Evolutionary conservation across 495 filamentous ascomycete genomes (phyloP).

Genomic region (Patellaria atrata): DNA sequence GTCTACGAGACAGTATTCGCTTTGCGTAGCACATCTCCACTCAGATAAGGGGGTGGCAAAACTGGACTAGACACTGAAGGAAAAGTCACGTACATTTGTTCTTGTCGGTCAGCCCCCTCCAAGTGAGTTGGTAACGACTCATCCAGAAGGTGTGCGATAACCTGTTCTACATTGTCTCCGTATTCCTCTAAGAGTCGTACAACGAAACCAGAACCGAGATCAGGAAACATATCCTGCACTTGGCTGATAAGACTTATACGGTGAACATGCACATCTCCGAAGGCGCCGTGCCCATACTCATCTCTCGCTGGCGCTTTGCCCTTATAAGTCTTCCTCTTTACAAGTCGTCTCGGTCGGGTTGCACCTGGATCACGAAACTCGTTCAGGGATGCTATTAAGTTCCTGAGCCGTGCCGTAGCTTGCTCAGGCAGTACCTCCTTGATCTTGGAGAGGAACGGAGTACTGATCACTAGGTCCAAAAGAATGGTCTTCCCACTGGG

Average conservation of each 20-base stretch:
- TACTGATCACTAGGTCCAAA: constrained; percentile 47
- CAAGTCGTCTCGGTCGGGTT: constrained; percentile 36
- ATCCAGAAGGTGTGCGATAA: constrained; percentile 74
- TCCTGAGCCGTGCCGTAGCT: constrained; percentile 37
- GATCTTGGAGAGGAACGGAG: constrained; percentile 33
- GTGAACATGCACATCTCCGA: constrained; percentile 56
- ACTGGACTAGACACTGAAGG: background rate
- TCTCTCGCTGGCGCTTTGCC: constrained; percentile 45
- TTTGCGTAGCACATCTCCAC: background rate
- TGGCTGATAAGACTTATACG: constrained; percentile 70
- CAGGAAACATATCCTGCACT: constrained; percentile 85
- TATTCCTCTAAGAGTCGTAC: constrained; percentile 68
- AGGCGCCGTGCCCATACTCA: constrained; percentile 29
- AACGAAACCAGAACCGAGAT: constrained; percentile 73
- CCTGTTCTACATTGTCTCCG: constrained; percentile 58
- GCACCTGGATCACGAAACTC: constrained; percentile 34
- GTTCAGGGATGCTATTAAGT: constrained; percentile 41
- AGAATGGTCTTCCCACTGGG: constrained; percentile 40
- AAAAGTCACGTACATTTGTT: constrained; percentile 33
- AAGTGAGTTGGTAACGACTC: constrained; percentile 56
- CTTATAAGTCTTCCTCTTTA: constrained; percentile 40
- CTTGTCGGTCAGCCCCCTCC: constrained; percentile 36
- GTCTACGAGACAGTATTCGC: too few species aligned
- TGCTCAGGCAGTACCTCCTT: constrained; percentile 20
- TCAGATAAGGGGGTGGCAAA: constrained; percentile 15